Conservation (phyloP, 2,329 filamentous ascomycete genomes). For the Fusarium subtropicale region DNA sequence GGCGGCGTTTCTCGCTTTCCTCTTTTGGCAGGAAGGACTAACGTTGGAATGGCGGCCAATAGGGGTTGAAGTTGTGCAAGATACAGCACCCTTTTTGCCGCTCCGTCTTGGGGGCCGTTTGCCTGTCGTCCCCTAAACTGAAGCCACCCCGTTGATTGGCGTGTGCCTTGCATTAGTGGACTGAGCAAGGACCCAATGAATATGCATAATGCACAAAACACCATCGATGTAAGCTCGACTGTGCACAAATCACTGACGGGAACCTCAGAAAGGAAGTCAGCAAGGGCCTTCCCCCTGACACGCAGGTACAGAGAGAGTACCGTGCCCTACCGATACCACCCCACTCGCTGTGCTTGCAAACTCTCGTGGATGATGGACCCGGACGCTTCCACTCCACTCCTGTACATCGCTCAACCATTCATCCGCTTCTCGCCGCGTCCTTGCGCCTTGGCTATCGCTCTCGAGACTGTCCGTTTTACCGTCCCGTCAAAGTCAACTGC, state of each 20-base stretch:
- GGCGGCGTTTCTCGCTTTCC: constrained; percentile 35
- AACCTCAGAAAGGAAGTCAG: constrained; percentile 11
- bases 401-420: constrained; percentile 25
- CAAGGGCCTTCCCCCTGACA: constrained; percentile 30
- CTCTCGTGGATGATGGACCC: constrained; percentile 17
- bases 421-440: constrained; percentile 43
- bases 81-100: constrained; percentile 25
- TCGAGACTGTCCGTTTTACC: constrained; percentile 7
- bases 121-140: constrained; percentile 26
- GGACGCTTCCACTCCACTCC: constrained; percentile 32
- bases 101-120: constrained; percentile 41
- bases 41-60: constrained; percentile 28
- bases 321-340: constrained; percentile 35
- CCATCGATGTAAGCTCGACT: constrained; percentile 10
- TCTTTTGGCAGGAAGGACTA: constrained; percentile 32
- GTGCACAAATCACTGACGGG: constrained; percentile 15
- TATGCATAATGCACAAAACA: constrained; percentile 17
- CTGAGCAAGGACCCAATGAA: constrained; percentile 16
- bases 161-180: constrained; percentile 48
- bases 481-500: constrained; percentile 20
- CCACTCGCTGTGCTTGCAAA: constrained; percentile 29
- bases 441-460: constrained; percentile 44
- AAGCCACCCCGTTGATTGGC: constrained; percentile 28
- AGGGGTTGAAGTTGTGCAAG: constrained; percentile 16
- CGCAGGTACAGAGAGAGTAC: constrained; percentile 29